Evolutionary conservation across 2,329 filamentous ascomycete genomes (phyloP).

Genomic region (Cladosporium sphaerospermum): DNA sequence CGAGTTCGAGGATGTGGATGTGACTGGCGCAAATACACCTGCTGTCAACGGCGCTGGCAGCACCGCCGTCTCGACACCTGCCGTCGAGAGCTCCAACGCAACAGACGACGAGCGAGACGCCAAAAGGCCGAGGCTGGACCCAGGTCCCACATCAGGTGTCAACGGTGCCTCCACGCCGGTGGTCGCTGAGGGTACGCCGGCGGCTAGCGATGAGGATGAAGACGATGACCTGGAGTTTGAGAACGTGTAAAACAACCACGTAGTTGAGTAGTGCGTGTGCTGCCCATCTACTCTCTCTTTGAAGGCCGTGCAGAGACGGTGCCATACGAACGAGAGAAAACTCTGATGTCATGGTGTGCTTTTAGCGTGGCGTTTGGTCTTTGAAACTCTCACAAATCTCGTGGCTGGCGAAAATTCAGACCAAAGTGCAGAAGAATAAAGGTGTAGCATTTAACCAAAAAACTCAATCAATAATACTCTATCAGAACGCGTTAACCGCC

Average conservation of each 20-base stretch:
- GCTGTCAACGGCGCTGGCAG: slow-evolving; percentile 25
- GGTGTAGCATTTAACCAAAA: too few species aligned
- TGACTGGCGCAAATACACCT: slow-evolving; percentile 35
- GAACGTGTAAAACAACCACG: slow-evolving; percentile 8
- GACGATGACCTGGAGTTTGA: slow-evolving; percentile 31
- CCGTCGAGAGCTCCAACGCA: slow-evolving; percentile 26
- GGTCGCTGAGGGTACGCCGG: slow-evolving; percentile 30
- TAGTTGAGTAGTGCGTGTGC: too few species aligned
- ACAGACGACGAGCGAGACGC: slow-evolving; percentile 42
- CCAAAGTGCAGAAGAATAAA: too few species aligned
- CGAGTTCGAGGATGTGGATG: slow-evolving; percentile 51
- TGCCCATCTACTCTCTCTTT: too few species aligned
- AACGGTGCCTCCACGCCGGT: slow-evolving; percentile 15
- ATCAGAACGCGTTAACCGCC: too few species aligned
- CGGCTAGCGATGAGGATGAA: slow-evolving; percentile 37
- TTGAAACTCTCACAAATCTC: too few species aligned
- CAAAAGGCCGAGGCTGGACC: slow-evolving; percentile 59
- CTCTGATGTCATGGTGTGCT: too few species aligned
- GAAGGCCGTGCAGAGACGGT: too few species aligned
- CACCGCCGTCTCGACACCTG: slow-evolving; percentile 28
- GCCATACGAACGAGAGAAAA: too few species aligned
- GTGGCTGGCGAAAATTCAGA: too few species aligned
- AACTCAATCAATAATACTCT: too few species aligned
- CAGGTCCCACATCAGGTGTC: slow-evolving; percentile 21
- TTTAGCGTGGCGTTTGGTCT: too few species aligned